Conservation (phyloP, 495 filamentous ascomycete species). For the Hypomontagnella submonticulosa region DNA sequence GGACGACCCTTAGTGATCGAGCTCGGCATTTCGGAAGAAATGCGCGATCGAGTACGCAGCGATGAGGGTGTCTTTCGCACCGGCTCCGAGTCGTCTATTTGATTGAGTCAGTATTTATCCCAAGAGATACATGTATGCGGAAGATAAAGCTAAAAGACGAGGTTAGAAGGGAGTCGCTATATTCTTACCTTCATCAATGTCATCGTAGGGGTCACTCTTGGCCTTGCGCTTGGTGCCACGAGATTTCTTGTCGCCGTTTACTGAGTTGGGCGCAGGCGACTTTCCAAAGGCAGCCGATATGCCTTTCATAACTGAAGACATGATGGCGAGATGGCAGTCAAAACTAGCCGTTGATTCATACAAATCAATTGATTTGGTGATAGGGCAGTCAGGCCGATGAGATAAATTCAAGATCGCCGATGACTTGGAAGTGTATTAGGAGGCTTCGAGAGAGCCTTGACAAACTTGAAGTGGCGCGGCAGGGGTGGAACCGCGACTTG, state of each 20-base stretch:
- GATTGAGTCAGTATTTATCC: neutral
- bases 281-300: slow-evolving; percentile 16
- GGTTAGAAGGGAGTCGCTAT: neutral
- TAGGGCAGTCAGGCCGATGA: neutral
- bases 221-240: slow-evolving; percentile 46
- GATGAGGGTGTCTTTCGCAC: slow-evolving; percentile 31
- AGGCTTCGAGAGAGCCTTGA: neutral
- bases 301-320: slow-evolving; percentile 13
- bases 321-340: slow-evolving; percentile 9
- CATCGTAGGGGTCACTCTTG: slow-evolving; percentile 46
- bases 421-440: neutral
- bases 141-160: neutral
- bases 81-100: slow-evolving; percentile 23
- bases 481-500: slow-evolving; percentile 32
- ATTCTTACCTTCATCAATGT: slow-evolving; percentile 43
- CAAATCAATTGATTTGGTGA: slow-evolving; percentile 6
- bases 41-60: slow-evolving; percentile 41
- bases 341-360: neutral
- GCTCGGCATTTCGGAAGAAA: slow-evolving; percentile 41
- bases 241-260: slow-evolving; percentile 33
- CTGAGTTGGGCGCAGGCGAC: slow-evolving; percentile 30
- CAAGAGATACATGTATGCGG: neutral
- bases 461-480: slow-evolving; percentile 26
- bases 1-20: slow-evolving; percentile 30
- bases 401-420: neutral